Evolutionary conservation across 2,329 filamentous ascomycete genomes (phyloP).

Genomic region (Ophiosphaerella korrae): DNA sequence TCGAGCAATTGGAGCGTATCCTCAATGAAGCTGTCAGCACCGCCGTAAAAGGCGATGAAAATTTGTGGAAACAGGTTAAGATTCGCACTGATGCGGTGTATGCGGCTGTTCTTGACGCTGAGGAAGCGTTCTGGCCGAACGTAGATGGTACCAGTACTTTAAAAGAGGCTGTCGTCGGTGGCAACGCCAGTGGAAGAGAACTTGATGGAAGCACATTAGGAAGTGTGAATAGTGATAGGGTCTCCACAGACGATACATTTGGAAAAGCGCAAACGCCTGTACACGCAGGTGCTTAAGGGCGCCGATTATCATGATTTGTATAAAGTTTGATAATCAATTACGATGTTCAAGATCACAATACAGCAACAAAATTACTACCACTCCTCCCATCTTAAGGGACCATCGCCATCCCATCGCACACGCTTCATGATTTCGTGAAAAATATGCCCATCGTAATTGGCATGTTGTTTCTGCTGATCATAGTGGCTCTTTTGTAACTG

Average conservation of each 20-base stretch:
- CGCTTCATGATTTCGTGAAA: no score
- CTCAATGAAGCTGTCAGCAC: conserved; percentile 54
- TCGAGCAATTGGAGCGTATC: conserved; percentile 59
- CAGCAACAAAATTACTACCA: no score
- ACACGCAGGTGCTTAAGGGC: not conserved
- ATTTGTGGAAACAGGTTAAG: conserved; percentile 25
- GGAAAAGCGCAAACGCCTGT: not conserved
- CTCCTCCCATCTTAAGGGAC: no score
- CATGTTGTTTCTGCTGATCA: no score
- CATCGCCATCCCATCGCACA: no score
- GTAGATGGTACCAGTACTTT: conserved; percentile 10
- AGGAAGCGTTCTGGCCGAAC: conserved; percentile 42
- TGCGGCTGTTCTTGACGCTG: conserved; percentile 36
- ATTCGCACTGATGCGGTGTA: conserved; percentile 29
- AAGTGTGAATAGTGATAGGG: not conserved
- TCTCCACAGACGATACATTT: not conserved
- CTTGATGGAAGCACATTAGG: conserved; percentile 10
- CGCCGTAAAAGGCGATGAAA: conserved; percentile 25
- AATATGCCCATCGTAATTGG: no score
- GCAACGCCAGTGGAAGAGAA: not conserved
- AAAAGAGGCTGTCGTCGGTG: conserved; percentile 3
- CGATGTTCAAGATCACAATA: not conserved
- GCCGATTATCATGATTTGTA: no score
- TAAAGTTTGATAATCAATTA: not conserved
- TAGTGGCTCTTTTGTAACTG: no score